phyloP scores from a whole-genome alignment of 495 filamentous ascomycete species.

The Staphylotrichum tortipilum region DNA sequence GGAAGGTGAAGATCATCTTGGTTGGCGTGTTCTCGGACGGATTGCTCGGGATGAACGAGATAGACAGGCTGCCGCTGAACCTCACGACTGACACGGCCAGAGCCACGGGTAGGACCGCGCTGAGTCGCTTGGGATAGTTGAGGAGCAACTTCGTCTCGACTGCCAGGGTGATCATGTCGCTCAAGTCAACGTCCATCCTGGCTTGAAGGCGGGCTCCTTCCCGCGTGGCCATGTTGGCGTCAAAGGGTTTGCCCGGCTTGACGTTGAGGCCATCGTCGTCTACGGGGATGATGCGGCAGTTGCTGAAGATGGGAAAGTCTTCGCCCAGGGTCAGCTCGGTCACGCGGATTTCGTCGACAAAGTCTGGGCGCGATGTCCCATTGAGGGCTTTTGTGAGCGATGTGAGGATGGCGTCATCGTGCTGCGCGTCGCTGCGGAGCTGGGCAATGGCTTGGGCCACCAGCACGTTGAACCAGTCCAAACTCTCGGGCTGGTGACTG shows the following conservation, averaged over 20 bases:
- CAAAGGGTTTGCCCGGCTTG: slow-evolving; percentile 39
- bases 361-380: slow-evolving; percentile 74
- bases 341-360: slow-evolving; percentile 84
- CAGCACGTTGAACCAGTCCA: slow-evolving; percentile 99
- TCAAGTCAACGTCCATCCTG: slow-evolving; percentile 91
- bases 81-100: slow-evolving; percentile 83
- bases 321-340: slow-evolving; percentile 90
- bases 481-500: slow-evolving; percentile 92
- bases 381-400: slow-evolving; percentile 86
- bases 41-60: slow-evolving; percentile 75
- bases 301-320: slow-evolving; percentile 98
- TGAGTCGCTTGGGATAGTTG: slow-evolving; percentile 83
- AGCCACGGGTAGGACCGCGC: slow-evolving; percentile 88
- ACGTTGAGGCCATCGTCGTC: slow-evolving; percentile 57
- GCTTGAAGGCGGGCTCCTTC: slow-evolving; percentile 75
- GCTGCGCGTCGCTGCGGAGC: slow-evolving; percentile 78
- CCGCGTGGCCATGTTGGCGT: slow-evolving; percentile 39
- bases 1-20: slow-evolving; percentile 86
- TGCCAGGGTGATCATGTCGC: slow-evolving; percentile 87
- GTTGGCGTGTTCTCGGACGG: slow-evolving; percentile 51
- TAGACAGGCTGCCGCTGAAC: slow-evolving; percentile 88
- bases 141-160: slow-evolving; percentile 88
- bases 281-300: slow-evolving; percentile 83
- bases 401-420: slow-evolving; percentile 88
- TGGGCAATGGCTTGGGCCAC: slow-evolving; percentile 96